Evolutionary conservation across 1,139 yeast genomes (phyloP).

Genomic region (Candida dubliniensis): DNA sequence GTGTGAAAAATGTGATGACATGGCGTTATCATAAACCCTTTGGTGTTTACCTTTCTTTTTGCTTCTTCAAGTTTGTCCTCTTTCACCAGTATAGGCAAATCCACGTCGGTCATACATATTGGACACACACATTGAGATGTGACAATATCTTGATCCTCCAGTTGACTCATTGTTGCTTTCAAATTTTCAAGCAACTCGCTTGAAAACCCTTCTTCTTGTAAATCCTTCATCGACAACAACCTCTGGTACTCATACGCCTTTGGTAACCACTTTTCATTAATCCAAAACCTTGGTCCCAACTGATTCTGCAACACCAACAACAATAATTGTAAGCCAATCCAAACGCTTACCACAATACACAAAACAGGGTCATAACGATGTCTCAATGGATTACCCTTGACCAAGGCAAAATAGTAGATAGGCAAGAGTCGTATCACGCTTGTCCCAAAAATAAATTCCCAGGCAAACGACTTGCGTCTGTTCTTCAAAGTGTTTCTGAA

Average conservation of each 20-base stretch:
- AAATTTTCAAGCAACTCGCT: conserved; percentile 35
- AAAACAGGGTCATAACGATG: conserved; percentile 54
- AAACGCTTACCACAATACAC: conserved; percentile 43
- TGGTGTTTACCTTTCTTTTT: conserved; percentile 25
- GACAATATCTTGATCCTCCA: conserved; percentile 22
- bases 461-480: conserved; percentile 60
- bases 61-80: conserved; percentile 14
- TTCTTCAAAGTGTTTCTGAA: conserved; percentile 76
- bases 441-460: conserved; percentile 72
- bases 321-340: conserved; percentile 58
- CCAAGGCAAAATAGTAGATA: conserved; percentile 56
- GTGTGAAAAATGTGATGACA: conserved; percentile 89
- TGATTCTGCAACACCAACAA: conserved; percentile 60
- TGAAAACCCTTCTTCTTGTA: conserved; percentile 53
- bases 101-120: conserved; percentile 80
- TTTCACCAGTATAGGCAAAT: conserved; percentile 50
- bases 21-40: conserved; percentile 84
- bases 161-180: conserved; percentile 15
- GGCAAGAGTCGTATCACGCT: conserved; percentile 66
- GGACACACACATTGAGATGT: conserved; percentile 65
- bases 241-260: conserved; percentile 83
- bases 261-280: conserved; percentile 73
- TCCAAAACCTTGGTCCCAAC: conserved; percentile 81
- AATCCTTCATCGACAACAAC: conserved; percentile 54
- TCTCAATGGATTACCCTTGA: conserved; percentile 44